Evolutionary conservation across 2,329 filamentous ascomycete genomes (phyloP), one percentile per base, ranked within the genome.

Genomic region (Calonectria leucothoes): DNA sequence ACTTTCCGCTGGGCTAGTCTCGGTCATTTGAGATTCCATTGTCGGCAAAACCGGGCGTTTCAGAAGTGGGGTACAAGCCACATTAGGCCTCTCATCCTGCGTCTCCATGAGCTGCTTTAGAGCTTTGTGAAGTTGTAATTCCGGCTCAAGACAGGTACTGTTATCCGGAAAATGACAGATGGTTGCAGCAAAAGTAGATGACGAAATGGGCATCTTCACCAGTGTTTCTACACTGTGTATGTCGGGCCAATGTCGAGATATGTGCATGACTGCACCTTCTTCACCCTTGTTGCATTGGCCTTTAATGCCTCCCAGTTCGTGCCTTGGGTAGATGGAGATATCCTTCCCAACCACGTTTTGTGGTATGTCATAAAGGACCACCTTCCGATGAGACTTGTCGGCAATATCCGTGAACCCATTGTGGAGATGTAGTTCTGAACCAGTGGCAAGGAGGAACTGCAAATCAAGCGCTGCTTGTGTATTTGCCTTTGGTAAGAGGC

Each of bases 141-240:
- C 3, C 72, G 64, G 0, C 27, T 63, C 66, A 15, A 10, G 12
- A n/a, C n/a, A 45, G 4, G 42, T 23, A n/a, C 3, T 12, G 42
- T 80, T 75, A 2, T 57, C 63, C 1, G 84, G 66, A 15, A 83
- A 82, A 0, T 78, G 81, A 27, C 80, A 83, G 0, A 82, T 72
- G 1, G 82, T 85, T 11, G 82, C 77, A 1, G 83, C 83, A n/a
- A 81, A 83, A 63, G 85, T 85, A 59, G 85, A 85, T 0, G 86
- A 74, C 0, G 84, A 82, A 2, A 78, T 69, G 0, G 85, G 79
- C 70, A 80, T 82, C 12, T 72, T 20, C 0, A 81, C 68, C 1
- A 85, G 76, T 7, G 3, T 29, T 23, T 61, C 4, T 0, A 65
- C 25, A 0, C 15, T 29, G 0, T 39, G 15, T 1, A 64, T 3